A percentile compares a stretch with the other conserved stretches of the same genome.
These are phyloP conservation scores for Globisporangium alternatum DNA, from an alignment of 352 stramenopile genomes.

Conservation along the genomic window DNA sequence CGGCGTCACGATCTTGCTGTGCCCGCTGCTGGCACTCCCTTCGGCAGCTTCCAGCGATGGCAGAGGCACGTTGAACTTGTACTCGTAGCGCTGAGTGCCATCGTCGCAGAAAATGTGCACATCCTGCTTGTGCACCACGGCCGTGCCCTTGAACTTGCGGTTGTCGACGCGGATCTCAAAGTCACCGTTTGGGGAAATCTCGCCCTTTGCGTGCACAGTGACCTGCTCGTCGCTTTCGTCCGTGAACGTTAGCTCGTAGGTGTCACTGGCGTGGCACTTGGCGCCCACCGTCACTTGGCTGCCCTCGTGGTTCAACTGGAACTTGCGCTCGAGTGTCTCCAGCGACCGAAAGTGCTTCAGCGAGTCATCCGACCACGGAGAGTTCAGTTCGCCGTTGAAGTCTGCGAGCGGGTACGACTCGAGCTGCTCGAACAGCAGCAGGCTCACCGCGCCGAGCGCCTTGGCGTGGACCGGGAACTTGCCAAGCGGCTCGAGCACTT, in stretches of 20 bases:
- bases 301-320: constrained; percentile 50
- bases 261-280: constrained; percentile 35
- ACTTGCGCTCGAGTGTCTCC: constrained; percentile 45
- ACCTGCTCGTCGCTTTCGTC: constrained; percentile 19
- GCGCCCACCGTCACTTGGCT: constrained; percentile 35
- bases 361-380: constrained; percentile 51
- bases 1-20: constrained; percentile 79
- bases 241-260: constrained; percentile 40
- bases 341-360: constrained; percentile 63
- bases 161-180: constrained; percentile 69
- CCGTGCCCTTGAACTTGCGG: constrained; percentile 62
- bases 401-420: constrained; percentile 29
- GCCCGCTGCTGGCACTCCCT: constrained; percentile 24
- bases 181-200: constrained; percentile 41
- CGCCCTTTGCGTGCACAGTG: constrained; percentile 28
- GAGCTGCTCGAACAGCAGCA: constrained; percentile 70
- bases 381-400: constrained; percentile 42
- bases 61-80: constrained; percentile 77
- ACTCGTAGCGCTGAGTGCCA: constrained; percentile 68
- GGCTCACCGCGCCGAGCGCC: constrained; percentile 69
- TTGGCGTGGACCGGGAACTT: constrained; percentile 56
- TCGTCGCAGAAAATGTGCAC: constrained; percentile 80
- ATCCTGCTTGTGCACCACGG: constrained; percentile 61
- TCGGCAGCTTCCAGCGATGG: constrained; percentile 37
- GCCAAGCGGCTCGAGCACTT: constrained; percentile 68